These are phyloP conservation scores for Rhizoctonia solani DNA, from an alignment of 1,284 basidiomycete genomes.

Conservation along the genomic window DNA sequence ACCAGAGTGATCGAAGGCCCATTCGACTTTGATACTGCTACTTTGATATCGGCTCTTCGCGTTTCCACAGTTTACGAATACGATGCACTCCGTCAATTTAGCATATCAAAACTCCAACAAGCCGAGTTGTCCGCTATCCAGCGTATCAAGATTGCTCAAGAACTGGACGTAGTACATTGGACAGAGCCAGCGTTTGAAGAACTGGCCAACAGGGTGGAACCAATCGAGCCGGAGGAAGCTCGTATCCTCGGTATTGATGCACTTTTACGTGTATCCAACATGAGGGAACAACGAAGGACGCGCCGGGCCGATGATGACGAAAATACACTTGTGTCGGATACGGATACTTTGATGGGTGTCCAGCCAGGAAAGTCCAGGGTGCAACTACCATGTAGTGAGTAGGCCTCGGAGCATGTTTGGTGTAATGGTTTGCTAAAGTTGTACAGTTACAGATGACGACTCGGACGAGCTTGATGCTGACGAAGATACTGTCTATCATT, in stretches of 20 bases:
- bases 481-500: no score
- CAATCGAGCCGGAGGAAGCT: conserved; percentile 30
- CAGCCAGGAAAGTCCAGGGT: no score
- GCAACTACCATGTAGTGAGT: no score
- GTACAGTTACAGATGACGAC: no score
- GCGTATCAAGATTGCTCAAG: conserved; percentile 3
- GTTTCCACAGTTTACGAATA: conserved; percentile 48
- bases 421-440: no score
- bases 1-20: background rate
- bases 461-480: no score
- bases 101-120: conserved; percentile 50
- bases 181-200: conserved; percentile 25
- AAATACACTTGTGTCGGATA: no score
- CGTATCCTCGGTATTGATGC: background rate
- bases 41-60: conserved; percentile 26
- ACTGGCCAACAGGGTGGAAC: conserved; percentile 13
- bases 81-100: conserved; percentile 50
- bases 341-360: no score
- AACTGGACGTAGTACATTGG: conserved; percentile 24
- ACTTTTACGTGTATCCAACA: background rate
- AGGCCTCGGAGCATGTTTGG: no score
- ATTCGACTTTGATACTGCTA: conserved; percentile 43
- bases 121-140: background rate
- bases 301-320: background rate
- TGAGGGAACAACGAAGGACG: background rate